Conservation (phyloP, 108 stramenopile species). For the Cyclostephanos invisitatus region DNA sequence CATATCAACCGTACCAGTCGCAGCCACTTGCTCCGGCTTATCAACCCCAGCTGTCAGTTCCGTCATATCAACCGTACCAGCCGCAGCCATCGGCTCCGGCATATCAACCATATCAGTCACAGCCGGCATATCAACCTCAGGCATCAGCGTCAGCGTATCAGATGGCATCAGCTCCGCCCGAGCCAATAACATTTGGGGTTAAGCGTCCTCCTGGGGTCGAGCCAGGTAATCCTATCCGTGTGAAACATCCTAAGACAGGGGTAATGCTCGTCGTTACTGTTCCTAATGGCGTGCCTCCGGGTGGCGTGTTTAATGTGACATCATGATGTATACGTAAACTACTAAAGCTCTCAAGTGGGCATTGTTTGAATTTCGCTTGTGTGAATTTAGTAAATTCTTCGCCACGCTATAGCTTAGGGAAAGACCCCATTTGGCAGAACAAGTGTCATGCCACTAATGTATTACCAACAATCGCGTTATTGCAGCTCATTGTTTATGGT, state of each 20-base stretch:
- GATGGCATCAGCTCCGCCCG: background rate
- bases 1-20: background rate
- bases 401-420: no score
- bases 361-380: constrained; percentile 2
- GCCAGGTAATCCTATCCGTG: background rate
- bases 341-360: no score
- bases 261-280: background rate
- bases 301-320: background rate
- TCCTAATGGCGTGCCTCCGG: background rate
- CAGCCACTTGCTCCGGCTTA: background rate
- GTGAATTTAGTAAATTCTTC: no score
- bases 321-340: background rate
- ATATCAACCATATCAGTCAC: background rate
- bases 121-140: background rate
- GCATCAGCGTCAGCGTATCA: background rate
- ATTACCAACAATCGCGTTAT: no score
- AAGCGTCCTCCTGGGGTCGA: background rate
- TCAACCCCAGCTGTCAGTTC: no score
- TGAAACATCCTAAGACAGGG: background rate
- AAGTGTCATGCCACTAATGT: no score
- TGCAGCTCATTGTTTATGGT: no score
- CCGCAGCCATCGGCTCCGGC: background rate
- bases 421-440: no score
- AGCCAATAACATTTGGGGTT: background rate
- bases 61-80: background rate